These are phyloP conservation scores for Galerina marginata DNA, from an alignment of 768 basidiomycete species.

Conservation along the genomic window DNA sequence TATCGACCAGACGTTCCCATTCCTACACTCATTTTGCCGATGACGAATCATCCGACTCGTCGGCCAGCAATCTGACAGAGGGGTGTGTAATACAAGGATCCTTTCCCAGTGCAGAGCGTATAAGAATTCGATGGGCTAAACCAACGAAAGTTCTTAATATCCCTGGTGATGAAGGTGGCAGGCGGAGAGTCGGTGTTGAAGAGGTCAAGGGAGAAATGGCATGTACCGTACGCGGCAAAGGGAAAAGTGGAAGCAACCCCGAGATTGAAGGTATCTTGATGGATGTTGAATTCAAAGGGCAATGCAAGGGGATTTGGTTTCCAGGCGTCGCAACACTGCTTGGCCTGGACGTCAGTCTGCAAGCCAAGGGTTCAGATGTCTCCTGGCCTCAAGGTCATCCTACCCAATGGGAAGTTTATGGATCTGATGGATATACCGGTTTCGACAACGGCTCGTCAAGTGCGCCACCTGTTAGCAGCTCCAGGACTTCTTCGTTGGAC, in stretches of 20 bases:
- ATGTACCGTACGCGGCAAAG: slow-evolving; percentile 60
- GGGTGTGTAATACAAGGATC: slow-evolving; percentile 76
- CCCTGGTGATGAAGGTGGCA: slow-evolving; percentile 51
- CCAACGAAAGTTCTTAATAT: slow-evolving; percentile 56
- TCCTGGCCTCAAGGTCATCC: slow-evolving; percentile 63
- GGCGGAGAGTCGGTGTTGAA: slow-evolving; percentile 72
- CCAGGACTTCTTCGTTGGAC: slow-evolving; percentile 58
- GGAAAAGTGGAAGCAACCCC: slow-evolving; percentile 38
- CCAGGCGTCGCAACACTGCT: slow-evolving; percentile 83
- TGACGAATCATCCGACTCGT: slow-evolving; percentile 82
- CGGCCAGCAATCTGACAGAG: slow-evolving; percentile 56
- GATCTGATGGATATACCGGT: slow-evolving; percentile 73
- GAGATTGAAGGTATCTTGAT: slow-evolving; percentile 61
- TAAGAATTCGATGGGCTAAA: slow-evolving; percentile 80
- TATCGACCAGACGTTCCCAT: slow-evolving; percentile 51
- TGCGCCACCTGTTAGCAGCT: slow-evolving; percentile 28
- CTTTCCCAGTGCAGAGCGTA: slow-evolving; percentile 77
- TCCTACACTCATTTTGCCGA: slow-evolving; percentile 79
- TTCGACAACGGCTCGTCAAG: slow-evolving; percentile 59
- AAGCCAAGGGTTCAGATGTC: slow-evolving; percentile 71
- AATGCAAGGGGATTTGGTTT: slow-evolving; percentile 81
- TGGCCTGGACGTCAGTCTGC: slow-evolving; percentile 76
- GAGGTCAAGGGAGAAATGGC: slow-evolving; percentile 72
- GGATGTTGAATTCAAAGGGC: slow-evolving; percentile 72
- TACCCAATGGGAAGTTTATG: slow-evolving; percentile 63